Evolutionary conservation across 768 basidiomycete genomes (phyloP).

Genomic region (Tulasnella sp.): DNA sequence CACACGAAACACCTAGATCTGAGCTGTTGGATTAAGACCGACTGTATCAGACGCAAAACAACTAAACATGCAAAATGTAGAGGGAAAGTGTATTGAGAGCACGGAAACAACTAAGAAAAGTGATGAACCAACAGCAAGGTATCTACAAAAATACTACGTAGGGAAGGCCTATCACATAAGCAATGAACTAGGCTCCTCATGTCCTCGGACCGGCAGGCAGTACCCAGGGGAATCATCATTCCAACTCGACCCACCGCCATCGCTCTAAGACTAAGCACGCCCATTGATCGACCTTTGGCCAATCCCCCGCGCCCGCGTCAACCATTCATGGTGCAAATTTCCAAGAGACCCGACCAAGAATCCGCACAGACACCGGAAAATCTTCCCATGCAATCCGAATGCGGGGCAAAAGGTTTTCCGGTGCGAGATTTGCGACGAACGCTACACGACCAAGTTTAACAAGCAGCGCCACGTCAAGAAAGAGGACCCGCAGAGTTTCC

Average conservation of each 20-base stretch:
- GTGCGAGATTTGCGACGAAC: neutral
- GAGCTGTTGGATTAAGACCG: neutral
- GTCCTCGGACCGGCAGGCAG: too few species aligned
- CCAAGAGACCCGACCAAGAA: neutral
- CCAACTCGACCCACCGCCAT: too few species aligned
- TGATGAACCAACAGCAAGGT: neutral
- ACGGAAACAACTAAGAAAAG: neutral
- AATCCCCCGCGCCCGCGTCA: neutral
- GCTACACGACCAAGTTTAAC: neutral
- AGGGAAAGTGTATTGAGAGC: neutral
- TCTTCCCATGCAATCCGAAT: neutral
- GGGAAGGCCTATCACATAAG: neutral
- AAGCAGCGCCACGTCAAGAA: neutral
- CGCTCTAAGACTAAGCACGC: too few species aligned
- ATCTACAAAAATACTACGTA: neutral
- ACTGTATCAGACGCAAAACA: neutral
- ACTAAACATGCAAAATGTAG: neutral
- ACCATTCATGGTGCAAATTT: neutral
- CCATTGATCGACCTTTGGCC: neutral
- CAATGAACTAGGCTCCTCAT: too few species aligned
- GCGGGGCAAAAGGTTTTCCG: neutral
- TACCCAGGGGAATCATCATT: too few species aligned
- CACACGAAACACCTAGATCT: neutral
- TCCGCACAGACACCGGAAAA: neutral
- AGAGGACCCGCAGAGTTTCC: too few species aligned